A percentile compares a stretch with the other conserved stretches of the same genome.
Conservation (phyloP, 805 yeast species). For the Naumovozyma baii region DNA sequence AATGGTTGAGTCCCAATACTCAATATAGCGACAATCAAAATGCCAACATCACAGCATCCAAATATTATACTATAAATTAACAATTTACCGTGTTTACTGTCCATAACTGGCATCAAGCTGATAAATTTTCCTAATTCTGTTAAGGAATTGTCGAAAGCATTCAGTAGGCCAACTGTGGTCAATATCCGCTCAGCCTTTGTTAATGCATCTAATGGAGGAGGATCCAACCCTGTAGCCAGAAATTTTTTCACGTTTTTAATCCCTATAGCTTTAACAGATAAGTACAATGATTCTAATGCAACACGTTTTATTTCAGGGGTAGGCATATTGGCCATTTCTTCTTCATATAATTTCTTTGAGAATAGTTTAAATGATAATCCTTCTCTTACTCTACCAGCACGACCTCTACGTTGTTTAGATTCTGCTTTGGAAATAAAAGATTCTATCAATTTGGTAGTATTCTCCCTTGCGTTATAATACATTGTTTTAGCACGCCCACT, state of each 20-base stretch:
- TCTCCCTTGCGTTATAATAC: constrained; percentile 55
- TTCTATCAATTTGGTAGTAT: constrained; percentile 65
- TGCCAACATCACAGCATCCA: constrained; percentile 66
- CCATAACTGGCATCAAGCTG: constrained; percentile 73
- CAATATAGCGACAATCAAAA: constrained; percentile 72
- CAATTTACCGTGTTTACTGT: constrained; percentile 75
- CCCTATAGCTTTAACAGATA: constrained; percentile 85
- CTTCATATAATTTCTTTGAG: constrained; percentile 49
- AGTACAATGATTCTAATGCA: constrained; percentile 70
- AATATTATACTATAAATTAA: constrained; percentile 72
- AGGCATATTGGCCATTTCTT: constrained; percentile 58
- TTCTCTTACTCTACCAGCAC: constrained; percentile 90
- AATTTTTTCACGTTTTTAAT: constrained; percentile 61
- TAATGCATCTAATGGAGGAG: constrained; percentile 45
- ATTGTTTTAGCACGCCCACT: constrained; percentile 77
- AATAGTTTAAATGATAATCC: constrained; percentile 79
- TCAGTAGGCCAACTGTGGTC: constrained; percentile 65
- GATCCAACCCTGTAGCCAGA: constrained; percentile 67
- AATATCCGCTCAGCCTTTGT: constrained; percentile 38
- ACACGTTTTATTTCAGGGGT: constrained; percentile 84
- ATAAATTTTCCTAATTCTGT: constrained; percentile 75
- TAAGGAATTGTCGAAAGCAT: constrained; percentile 35
- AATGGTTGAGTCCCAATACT: constrained; percentile 66
- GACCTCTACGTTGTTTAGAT: constrained; percentile 83
- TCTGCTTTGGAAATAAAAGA: constrained; percentile 88